These are phyloP conservation scores for Xanthoceras sorbifolium DNA, from an alignment of 345 rosid genomes.

Conservation along the genomic window DNA sequence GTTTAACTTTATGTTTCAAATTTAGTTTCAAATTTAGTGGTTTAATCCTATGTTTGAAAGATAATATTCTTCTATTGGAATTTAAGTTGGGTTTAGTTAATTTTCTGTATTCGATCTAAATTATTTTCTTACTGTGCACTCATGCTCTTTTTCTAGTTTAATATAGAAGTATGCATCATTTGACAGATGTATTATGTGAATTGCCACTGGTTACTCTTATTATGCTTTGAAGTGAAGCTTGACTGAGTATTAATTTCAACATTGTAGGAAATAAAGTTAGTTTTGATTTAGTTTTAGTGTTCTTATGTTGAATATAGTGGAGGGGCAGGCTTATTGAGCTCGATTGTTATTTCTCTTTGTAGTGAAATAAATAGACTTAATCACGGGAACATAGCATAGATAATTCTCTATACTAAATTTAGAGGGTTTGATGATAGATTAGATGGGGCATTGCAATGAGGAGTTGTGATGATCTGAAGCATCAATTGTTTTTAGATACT, in stretches of 20 bases:
- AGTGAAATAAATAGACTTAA: not conserved
- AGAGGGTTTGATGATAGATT: not conserved
- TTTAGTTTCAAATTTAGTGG: not conserved
- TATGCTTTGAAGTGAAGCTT: not conserved
- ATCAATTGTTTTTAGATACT: not conserved
- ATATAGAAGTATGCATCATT: no score
- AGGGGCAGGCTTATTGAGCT: not conserved
- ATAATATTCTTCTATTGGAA: not conserved
- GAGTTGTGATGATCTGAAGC: not conserved
- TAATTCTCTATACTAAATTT: no score
- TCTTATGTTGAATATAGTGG: not conserved
- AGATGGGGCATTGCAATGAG: not conserved
- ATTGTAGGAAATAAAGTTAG: no score
- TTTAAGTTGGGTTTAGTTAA: not conserved
- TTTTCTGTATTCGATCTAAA: not conserved
- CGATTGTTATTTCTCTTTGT: not conserved
- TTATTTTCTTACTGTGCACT: no score
- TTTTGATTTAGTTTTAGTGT: not conserved
- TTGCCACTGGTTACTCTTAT: not conserved
- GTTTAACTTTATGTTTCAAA: not conserved
- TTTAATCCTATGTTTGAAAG: conserved; percentile 3
- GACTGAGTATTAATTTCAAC: not conserved
- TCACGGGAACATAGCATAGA: not conserved
- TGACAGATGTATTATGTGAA: no score
- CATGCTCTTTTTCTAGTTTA: no score